Evolutionary conservation across 805 yeast species (phyloP).

Genomic region (Metschnikowia sp.): DNA sequence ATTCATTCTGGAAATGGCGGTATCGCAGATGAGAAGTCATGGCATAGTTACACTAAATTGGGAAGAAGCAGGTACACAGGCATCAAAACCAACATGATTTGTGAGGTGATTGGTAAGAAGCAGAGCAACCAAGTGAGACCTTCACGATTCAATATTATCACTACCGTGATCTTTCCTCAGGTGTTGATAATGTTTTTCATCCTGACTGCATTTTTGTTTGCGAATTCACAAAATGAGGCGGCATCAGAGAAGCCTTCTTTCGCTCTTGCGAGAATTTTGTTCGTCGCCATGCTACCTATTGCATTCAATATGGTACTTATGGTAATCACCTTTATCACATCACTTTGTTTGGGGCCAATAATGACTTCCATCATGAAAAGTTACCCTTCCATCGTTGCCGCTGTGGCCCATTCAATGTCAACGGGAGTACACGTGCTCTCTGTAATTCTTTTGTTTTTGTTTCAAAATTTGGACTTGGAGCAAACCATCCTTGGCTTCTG

Average conservation of each 20-base stretch:
- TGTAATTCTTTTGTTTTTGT: constrained; percentile 56
- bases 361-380: constrained; percentile 39
- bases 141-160: constrained; percentile 41
- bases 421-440: constrained; percentile 49
- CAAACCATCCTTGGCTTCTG: constrained; percentile 61
- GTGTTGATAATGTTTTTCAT: constrained; percentile 32
- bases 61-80: constrained; percentile 17
- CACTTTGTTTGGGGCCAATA: constrained; percentile 50
- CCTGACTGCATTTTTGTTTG: constrained; percentile 47
- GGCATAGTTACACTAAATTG: constrained; percentile 13
- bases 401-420: constrained; percentile 15
- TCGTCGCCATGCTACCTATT: constrained; percentile 49
- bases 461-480: constrained; percentile 65
- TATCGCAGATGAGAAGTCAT: constrained; percentile 2
- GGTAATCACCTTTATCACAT: constrained; percentile 39
- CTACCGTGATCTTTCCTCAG: constrained; percentile 41
- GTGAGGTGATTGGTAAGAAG: constrained; percentile 34
- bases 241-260: constrained; percentile 34
- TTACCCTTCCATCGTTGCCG: constrained; percentile 54
- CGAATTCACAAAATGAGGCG: constrained; percentile 51
- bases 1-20: constrained; percentile 32
- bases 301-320: constrained; percentile 40
- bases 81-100: constrained; percentile 8
- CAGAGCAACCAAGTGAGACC: constrained; percentile 48
- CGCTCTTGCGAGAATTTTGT: constrained; percentile 40